These are phyloP conservation scores for Pythium utonaiense DNA, from an alignment of 352 stramenopile species.

Conservation along the genomic window DNA sequence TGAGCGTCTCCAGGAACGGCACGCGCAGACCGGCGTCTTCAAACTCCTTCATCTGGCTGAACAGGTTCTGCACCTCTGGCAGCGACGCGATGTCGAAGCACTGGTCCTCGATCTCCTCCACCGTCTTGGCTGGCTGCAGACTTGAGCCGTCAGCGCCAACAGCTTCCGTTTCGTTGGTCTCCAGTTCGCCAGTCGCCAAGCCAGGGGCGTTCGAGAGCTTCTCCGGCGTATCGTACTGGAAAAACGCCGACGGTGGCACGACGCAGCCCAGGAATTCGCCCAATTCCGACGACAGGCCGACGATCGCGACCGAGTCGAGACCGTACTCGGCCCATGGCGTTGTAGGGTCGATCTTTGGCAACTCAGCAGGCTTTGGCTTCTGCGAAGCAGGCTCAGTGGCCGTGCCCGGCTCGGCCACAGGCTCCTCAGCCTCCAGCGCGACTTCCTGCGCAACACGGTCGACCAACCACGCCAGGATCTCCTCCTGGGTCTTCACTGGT, in stretches of 20 bases:
- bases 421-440: conserved; percentile 10
- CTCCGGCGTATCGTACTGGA: conserved; percentile 37
- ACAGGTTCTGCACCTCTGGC: conserved; percentile 58
- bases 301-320: conserved; percentile 37
- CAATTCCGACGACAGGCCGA: conserved; percentile 34
- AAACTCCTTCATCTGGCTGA: conserved; percentile 73
- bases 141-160: conserved; percentile 1
- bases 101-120: conserved; percentile 62
- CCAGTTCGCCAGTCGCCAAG: conserved; percentile 31
- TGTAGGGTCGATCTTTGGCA: conserved; percentile 20
- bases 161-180: conserved; percentile 7
- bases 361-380: conserved; percentile 3
- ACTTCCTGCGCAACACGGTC: conserved; percentile 61
- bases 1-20: conserved; percentile 69
- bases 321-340: conserved; percentile 31
- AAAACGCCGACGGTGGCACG: conserved; percentile 34
- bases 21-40: conserved; percentile 61
- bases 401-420: neutral
- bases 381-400: neutral
- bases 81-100: conserved; percentile 69
- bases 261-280: conserved; percentile 42
- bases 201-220: conserved; percentile 30
- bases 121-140: conserved; percentile 29
- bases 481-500: conserved; percentile 52
- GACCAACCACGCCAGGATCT: conserved; percentile 73